Evolutionary conservation across 192 early-diverging fungal species (phyloP), one percentile per base, ranked within the genome.

Genomic region (Coemansia sp.): DNA sequence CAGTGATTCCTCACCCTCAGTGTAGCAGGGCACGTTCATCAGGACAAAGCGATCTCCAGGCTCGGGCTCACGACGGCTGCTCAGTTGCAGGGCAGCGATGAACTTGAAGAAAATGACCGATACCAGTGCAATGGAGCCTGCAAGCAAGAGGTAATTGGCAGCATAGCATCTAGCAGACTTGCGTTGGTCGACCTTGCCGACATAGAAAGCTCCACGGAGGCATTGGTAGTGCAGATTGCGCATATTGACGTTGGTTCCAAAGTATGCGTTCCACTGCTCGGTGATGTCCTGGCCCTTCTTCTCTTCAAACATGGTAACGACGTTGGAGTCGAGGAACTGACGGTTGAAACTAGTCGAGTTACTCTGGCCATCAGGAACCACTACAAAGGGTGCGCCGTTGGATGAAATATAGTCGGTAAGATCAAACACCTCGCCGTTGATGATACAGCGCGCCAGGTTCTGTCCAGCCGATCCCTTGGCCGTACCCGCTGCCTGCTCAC

Each of bases 1-100:
- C 14, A 98, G 71, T 0, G 95, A 96, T 34, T 84, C 87, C 54
- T 98, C 95, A 43, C 88, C 89, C 71, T 98, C 95, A 5, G 94
- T 96, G 72, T 98, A 98, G 71, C 93, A 96, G 9, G 94, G 92
- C 13, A 96, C 88, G 60, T 93, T 91, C 65, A 86, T 85, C 46
- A 96, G 87, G 54, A 93, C 87, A 57, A 96, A 94, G 45, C 89
- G 84, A 75, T 94, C 92, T 51, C 88, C 83, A n/a, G 90, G 85
- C 53, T 93, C 86, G 4, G 88, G 87, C 50, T 80, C 79, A 26
- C 81, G 80, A 33, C 81, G 80, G n/a, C 83, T 75, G 34, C 85
- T 85, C 26, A 94, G 64, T 51, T 93, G 90, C 53, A 96, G 68
- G 1, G 94, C 92, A 10, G 94, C 91, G 53, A 96, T 72, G 57